Percentiles rank a stretch among this genome's conserved stretches.
These are phyloP conservation scores for Cytospora mali DNA, from an alignment of 2,329 filamentous ascomycete genomes.

Conservation along the genomic window DNA sequence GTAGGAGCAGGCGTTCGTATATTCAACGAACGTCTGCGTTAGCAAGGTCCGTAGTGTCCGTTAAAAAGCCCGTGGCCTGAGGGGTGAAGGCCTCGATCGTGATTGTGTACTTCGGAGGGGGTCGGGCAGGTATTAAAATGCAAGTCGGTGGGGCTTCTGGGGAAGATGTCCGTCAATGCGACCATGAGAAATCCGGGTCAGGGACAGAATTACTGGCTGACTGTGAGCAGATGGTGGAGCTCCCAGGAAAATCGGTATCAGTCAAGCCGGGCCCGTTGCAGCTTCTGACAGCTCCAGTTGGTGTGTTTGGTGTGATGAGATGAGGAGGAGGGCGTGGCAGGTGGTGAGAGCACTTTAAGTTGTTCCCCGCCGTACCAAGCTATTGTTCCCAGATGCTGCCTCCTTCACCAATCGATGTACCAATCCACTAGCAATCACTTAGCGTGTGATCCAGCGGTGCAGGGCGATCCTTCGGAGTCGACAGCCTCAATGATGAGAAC, in stretches of 20 bases:
- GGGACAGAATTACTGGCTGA: conserved; percentile 10
- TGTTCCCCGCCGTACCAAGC: conserved; percentile 25
- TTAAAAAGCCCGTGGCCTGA: conserved; percentile 6
- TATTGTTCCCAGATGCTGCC: conserved; percentile 15
- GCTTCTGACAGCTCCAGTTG: conserved; percentile 13
- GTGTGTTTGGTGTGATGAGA: conserved; percentile 27
- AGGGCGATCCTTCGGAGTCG: conserved; percentile 9
- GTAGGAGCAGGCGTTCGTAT: conserved; percentile 19
- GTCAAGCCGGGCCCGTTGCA: conserved; percentile 10
- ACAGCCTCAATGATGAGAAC: not conserved
- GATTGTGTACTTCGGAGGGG: conserved; percentile 11
- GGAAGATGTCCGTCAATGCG: not conserved
- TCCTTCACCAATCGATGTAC: conserved; percentile 22
- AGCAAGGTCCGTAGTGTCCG: conserved; percentile 8
- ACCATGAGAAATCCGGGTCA: not conserved
- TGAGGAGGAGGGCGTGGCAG: conserved; percentile 19
- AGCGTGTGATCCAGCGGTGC: conserved; percentile 25
- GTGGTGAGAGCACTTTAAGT: conserved; percentile 6
- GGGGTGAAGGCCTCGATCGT: not conserved
- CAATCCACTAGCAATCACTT: conserved; percentile 22
- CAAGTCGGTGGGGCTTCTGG: conserved; percentile 17
- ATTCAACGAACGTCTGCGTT: conserved; percentile 21
- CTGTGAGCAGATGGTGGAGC: conserved; percentile 19
- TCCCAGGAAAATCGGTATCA: conserved; percentile 6
- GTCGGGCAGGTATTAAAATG: conserved; percentile 19